Evolutionary conservation across 495 filamentous ascomycete species (phyloP).

Genomic region (Aspergillus affinis): DNA sequence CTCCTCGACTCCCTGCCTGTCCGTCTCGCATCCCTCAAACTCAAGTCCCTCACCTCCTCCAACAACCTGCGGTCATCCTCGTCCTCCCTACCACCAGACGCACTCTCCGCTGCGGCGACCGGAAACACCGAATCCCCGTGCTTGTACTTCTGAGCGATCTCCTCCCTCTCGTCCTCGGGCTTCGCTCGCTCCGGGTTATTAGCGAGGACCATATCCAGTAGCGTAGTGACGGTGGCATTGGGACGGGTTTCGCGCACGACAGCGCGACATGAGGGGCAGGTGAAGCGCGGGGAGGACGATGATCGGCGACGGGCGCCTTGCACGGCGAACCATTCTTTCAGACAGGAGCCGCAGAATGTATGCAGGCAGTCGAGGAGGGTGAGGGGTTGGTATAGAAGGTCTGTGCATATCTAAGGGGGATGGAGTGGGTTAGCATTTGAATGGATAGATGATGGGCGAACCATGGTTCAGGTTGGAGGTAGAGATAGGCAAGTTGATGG

Average conservation of each 20-base stretch:
- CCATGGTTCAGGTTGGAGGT: neutral
- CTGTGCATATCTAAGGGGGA: slow-evolving; percentile 79
- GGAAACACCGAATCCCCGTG: slow-evolving; percentile 70
- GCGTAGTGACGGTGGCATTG: slow-evolving; percentile 78
- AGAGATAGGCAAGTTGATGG: neutral
- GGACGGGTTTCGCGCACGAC: slow-evolving; percentile 76
- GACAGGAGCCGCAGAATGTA: slow-evolving; percentile 91
- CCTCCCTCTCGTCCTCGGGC: slow-evolving; percentile 65
- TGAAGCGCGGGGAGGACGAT: slow-evolving; percentile 58
- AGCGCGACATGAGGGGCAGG: slow-evolving; percentile 91
- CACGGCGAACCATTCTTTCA: slow-evolving; percentile 87
- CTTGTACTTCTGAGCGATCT: slow-evolving; percentile 67
- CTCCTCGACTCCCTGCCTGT: slow-evolving; percentile 33
- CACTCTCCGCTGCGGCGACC: slow-evolving; percentile 12
- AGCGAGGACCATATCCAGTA: slow-evolving; percentile 73
- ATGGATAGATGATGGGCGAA: neutral
- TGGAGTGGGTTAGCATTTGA: slow-evolving; percentile 17
- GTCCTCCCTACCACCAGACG: slow-evolving; percentile 37
- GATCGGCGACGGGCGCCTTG: slow-evolving; percentile 52
- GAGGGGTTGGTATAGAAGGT: slow-evolving; percentile 91
- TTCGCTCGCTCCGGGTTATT: slow-evolving; percentile 71
- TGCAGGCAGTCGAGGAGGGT: slow-evolving; percentile 97
- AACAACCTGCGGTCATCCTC: slow-evolving; percentile 69
- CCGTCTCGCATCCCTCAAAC: slow-evolving; percentile 60
- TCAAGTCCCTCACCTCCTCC: slow-evolving; percentile 67